These are phyloP conservation scores for Apophysomyces trapeziformis DNA, from an alignment of 371 early-diverging fungal genomes.

Conservation along the genomic window DNA sequence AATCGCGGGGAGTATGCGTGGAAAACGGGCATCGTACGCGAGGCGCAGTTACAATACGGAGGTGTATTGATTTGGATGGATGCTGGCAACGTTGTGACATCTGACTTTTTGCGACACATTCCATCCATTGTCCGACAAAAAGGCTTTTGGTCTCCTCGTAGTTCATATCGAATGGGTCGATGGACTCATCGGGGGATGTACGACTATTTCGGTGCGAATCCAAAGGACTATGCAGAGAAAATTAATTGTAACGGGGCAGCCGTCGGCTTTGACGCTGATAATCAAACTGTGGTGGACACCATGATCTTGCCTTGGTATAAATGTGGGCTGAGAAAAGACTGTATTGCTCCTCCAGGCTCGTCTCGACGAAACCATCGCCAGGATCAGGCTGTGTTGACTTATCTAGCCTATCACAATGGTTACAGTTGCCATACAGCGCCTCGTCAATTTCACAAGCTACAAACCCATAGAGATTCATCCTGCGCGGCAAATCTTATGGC, in stretches of 20 bases:
- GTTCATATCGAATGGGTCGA: slow-evolving; percentile 49
- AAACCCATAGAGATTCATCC: slow-evolving; percentile 42
- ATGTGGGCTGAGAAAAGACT: slow-evolving; percentile 58
- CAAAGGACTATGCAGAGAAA: slow-evolving; percentile 44
- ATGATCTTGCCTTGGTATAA: slow-evolving; percentile 61
- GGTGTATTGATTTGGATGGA: slow-evolving; percentile 66
- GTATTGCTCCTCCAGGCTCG: slow-evolving; percentile 70
- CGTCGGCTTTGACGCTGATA: slow-evolving; percentile 61
- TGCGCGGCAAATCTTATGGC: slow-evolving; percentile 37
- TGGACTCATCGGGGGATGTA: slow-evolving; percentile 67
- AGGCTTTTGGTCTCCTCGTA: slow-evolving; percentile 64
- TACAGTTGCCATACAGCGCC: slow-evolving; percentile 36
- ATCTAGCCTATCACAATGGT: slow-evolving; percentile 50
- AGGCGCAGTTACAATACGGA: slow-evolving; percentile 53
- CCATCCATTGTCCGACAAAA: slow-evolving; percentile 44
- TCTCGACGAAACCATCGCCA: slow-evolving; percentile 66
- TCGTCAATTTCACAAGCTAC: slow-evolving; percentile 33
- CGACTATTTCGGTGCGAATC: slow-evolving; percentile 52
- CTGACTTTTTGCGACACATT: slow-evolving; percentile 55
- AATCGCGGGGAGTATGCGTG: slow-evolving; percentile 69
- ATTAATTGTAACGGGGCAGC: slow-evolving; percentile 71
- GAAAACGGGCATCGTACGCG: slow-evolving; percentile 68
- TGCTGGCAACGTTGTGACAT: slow-evolving; percentile 60
- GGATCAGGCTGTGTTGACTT: slow-evolving; percentile 69
- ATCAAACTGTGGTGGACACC: slow-evolving; percentile 44